Percentiles rank a stretch among this genome's conserved stretches.
Conservation (phyloP, 2,329 filamentous ascomycete species). For the Clarireedia homoeocarpa region DNA sequence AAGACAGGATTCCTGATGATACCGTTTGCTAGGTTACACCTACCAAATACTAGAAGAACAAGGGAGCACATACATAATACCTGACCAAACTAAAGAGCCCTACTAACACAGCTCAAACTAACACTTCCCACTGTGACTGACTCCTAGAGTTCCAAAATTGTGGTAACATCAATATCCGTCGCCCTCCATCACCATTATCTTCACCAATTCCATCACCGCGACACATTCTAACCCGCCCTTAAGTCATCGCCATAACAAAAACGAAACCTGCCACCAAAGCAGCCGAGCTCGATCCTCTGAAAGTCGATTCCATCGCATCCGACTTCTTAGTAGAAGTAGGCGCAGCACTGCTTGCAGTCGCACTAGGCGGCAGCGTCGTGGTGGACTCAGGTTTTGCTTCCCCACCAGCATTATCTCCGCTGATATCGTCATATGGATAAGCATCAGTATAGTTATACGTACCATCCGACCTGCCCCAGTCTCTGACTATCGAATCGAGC, state of each 20-base stretch:
- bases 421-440: constrained; percentile 17
- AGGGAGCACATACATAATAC: no score
- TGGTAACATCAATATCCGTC: no score
- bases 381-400: not conserved
- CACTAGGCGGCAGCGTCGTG: not conserved
- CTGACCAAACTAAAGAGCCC: no score
- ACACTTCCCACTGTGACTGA: no score
- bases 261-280: constrained; percentile 3
- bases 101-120: no score
- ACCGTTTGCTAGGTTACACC: no score
- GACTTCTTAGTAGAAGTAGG: not conserved
- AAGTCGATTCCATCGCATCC: not conserved
- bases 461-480: constrained; percentile 13
- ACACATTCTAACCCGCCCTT: not conserved
- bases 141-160: no score
- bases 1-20: no score
- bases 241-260: constrained; percentile 3
- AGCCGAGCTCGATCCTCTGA: not conserved
- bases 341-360: not conserved
- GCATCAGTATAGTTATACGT: constrained; percentile 17
- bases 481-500: constrained; percentile 10
- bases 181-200: not conserved
- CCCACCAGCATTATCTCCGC: constrained; percentile 11
- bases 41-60: no score
- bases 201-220: not conserved